Evolutionary conservation across 2,329 filamentous ascomycete species (phyloP).

Genomic region (Malbranchea zuffiana): DNA sequence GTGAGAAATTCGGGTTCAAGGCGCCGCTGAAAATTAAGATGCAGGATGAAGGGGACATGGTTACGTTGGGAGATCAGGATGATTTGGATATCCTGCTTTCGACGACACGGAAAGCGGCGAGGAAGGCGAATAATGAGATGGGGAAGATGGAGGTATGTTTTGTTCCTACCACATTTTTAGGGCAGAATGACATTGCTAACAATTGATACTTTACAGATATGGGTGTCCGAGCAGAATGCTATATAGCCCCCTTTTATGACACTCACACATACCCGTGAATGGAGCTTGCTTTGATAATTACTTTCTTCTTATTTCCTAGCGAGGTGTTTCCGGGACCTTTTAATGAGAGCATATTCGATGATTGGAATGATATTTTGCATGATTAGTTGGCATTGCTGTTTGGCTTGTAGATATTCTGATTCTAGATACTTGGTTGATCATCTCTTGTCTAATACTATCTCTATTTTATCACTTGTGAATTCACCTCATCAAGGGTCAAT

Average conservation of each 20-base stretch:
- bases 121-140: slow-evolving; percentile 65
- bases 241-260: no score
- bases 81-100: slow-evolving; percentile 82
- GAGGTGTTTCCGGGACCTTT: slow-evolving; percentile 8
- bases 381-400: no score
- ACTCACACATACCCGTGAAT: no score
- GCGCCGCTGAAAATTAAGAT: slow-evolving; percentile 65
- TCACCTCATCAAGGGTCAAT: no score
- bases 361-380: no score
- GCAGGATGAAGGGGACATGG: slow-evolving; percentile 87
- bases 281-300: no score
- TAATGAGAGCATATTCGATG: no score
- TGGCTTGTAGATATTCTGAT: no score
- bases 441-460: no score
- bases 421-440: no score
- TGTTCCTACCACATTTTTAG: slow-evolving; percentile 4
- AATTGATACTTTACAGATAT: slow-evolving; percentile 4
- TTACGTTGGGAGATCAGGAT: slow-evolving; percentile 93
- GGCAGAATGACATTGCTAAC: slow-evolving; percentile 2
- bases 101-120: slow-evolving; percentile 55
- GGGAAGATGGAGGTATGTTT: slow-evolving; percentile 86
- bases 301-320: slow-evolving; percentile 6
- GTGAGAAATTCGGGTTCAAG: slow-evolving; percentile 70
- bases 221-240: slow-evolving; percentile 9
- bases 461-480: no score